Conservation (phyloP, 352 stramenopile genomes). For the Globisporangium carolinianum region DNA sequence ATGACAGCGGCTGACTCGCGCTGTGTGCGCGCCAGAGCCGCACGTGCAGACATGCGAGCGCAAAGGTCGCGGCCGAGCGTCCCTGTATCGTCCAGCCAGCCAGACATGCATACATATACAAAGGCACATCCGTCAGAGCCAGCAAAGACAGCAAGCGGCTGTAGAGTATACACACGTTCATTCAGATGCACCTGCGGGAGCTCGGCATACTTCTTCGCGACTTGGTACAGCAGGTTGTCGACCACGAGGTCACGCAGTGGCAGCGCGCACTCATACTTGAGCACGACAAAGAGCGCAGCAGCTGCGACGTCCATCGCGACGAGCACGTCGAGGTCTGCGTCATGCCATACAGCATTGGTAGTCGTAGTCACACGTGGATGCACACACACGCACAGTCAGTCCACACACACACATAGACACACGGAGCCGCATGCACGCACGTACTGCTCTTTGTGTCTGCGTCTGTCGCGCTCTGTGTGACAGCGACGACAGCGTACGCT, state of each 20-base stretch:
- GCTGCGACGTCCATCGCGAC: constrained; percentile 45
- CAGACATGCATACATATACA: too few relatives aligned
- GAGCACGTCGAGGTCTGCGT: constrained; percentile 19
- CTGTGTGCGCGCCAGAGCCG: constrained; percentile 42
- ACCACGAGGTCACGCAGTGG: constrained; percentile 53
- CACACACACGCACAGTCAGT: not conserved
- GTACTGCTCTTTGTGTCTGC: constrained; percentile 14
- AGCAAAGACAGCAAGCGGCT: not conserved
- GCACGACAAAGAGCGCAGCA: constrained; percentile 45
- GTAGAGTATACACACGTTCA: not conserved
- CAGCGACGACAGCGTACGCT: constrained; percentile 23
- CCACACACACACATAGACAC: too few relatives aligned
- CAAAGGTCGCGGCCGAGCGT: constrained; percentile 18
- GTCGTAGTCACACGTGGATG: constrained; percentile 1
- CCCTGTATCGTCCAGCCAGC: not conserved
- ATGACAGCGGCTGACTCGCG: constrained; percentile 11
- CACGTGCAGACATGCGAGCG: constrained; percentile 42
- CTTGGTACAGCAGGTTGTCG: constrained; percentile 78
- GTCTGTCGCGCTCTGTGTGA: constrained; percentile 1
- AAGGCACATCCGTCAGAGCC: not conserved
- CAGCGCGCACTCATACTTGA: constrained; percentile 31
- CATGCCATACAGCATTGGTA: not conserved
- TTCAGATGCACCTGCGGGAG: constrained; percentile 27
- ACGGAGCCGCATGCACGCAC: not conserved
- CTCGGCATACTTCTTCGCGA: constrained; percentile 65